Percentiles rank a stretch among this genome's conserved stretches.
phyloP scores from a whole-genome alignment of 2,329 filamentous ascomycete species.

The Grosmannia serpens region DNA sequence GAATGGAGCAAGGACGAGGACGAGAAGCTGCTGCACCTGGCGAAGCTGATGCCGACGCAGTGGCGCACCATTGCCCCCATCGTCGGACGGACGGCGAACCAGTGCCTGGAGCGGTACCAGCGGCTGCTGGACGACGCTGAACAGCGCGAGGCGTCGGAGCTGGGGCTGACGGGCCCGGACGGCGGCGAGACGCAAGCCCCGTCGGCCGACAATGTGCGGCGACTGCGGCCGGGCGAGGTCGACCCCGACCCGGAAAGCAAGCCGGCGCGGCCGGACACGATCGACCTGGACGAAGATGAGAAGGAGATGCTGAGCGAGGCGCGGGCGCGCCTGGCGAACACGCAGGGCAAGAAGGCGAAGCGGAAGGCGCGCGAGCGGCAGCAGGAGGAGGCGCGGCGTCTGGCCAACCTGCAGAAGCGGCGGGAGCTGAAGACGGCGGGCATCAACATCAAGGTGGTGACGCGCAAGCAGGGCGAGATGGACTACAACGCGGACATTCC shows the following conservation, averaged over 20 bases:
- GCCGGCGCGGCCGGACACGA: slow-evolving; percentile 87
- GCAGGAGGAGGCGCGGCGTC: slow-evolving; percentile 81
- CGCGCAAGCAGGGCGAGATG: slow-evolving; percentile 91
- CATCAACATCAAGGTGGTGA: slow-evolving; percentile 94
- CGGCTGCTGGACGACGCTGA: slow-evolving; percentile 94
- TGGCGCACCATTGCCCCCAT: slow-evolving; percentile 98
- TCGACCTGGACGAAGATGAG: slow-evolving; percentile 97
- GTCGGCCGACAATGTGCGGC: slow-evolving; percentile 82
- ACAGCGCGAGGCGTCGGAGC: slow-evolving; percentile 66
- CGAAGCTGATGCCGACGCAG: slow-evolving; percentile 97
- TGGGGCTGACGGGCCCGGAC: slow-evolving; percentile 74
- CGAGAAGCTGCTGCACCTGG: slow-evolving; percentile 90
- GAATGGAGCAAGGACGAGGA: slow-evolving; percentile 99
- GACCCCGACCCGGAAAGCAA: slow-evolving; percentile 97
- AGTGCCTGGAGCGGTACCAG: slow-evolving; percentile 94
- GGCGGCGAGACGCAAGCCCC: slow-evolving; percentile 81
- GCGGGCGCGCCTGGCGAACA: slow-evolving; percentile 89
- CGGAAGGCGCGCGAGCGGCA: slow-evolving; percentile 92
- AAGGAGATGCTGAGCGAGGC: slow-evolving; percentile 99
- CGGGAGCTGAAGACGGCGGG: slow-evolving; percentile 94
- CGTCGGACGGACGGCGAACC: slow-evolving; percentile 89
- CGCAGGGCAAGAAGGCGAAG: slow-evolving; percentile 98
- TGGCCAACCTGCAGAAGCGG: slow-evolving; percentile 88
- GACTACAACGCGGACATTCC: slow-evolving; percentile 99
- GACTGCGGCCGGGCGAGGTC: slow-evolving; percentile 80